Conservation (phyloP, 2,329 filamentous ascomycete genomes). For the Ascochyta fabae region DNA sequence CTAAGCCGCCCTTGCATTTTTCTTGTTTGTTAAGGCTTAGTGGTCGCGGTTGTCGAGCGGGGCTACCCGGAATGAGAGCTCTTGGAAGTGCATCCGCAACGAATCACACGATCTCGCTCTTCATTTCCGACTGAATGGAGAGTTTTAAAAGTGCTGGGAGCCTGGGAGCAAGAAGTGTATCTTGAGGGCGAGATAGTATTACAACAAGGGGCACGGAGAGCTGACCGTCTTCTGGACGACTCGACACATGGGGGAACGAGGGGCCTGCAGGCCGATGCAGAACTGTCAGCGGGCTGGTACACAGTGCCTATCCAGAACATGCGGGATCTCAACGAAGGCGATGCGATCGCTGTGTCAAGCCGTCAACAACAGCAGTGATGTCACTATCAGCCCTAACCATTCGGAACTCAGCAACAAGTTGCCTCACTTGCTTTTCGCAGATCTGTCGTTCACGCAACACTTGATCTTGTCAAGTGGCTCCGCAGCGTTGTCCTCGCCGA, state of each 20-base stretch:
- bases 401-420: not conserved
- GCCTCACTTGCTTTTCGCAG: conserved; percentile 1
- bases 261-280: not conserved
- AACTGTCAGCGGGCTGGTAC: not conserved
- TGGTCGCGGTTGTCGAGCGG: conserved; percentile 26
- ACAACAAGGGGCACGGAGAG: not conserved
- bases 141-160: not conserved
- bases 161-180: not conserved
- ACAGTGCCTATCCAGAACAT: conserved; percentile 5
- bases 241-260: conserved; percentile 2
- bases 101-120: conserved; percentile 15
- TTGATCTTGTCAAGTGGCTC: not conserved
- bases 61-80: conserved; percentile 27
- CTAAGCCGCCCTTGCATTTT: conserved; percentile 22
- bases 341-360: conserved; percentile 11
- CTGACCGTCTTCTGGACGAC: not conserved
- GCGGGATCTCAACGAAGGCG: not conserved
- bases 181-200: not conserved
- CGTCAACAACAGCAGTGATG: conserved; percentile 13
- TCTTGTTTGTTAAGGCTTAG: conserved; percentile 13
- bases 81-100: conserved; percentile 15
- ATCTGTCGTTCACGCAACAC: conserved; percentile 1
- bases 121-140: conserved; percentile 7
- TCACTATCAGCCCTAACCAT: conserved; percentile 3
- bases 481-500: not conserved